Base-by-base conservation (phyloP, 2,329 filamentous ascomycete genomes). In the Ceratocystiopsis minuta region DNA sequence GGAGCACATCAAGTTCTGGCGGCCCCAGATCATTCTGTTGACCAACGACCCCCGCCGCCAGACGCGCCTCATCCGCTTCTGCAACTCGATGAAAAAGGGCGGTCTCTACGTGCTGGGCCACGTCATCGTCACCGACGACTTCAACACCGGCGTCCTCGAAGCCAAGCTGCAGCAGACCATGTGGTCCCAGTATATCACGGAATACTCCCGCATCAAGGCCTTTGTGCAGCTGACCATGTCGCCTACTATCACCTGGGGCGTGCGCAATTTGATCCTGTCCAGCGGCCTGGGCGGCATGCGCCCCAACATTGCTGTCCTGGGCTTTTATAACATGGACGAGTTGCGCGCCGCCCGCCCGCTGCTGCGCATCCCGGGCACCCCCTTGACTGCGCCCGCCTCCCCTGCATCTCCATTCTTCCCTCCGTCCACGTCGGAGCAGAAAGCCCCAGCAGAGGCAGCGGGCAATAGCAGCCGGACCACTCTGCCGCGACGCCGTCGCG, bases 1-100 rank as follows among this genome's bases (percentile, higher is more conserved):
- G 33, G 85, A 93, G 52, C 85, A 93, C 54, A 86, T 93, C 57
- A 93, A 93, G 53, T 93, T 92, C 55, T 93, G 86, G 85, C 70
- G 85, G 40, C 85, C 85, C 0, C 85, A 92, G 49, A 87, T 93
- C 36, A 71, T 93, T 38, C 66, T 93, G 0, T 72, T 93, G 41
- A 75, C 90, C 48, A 90, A 88, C 54, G 75, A 90, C 51, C 80
- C 84, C 4, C 70, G 85, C n/a, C 71, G 70, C 6, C 82, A 90
- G 54, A 85, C 81, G 41, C 78, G 82, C 36, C 68, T 93, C 35
- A 88, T 93, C 3, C 82, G 87, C 45, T 93, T 93, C 51, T 93
- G 85, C 60, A 93, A 93, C 56, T 86, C 83, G 0, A 63, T 93
- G 55, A 93, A 93, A 56, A 93, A 93, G 53, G 86, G 85, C 0